Base-by-base conservation (phyloP, 768 basidiomycete species). In the Auriscalpium microsporum region DNA sequence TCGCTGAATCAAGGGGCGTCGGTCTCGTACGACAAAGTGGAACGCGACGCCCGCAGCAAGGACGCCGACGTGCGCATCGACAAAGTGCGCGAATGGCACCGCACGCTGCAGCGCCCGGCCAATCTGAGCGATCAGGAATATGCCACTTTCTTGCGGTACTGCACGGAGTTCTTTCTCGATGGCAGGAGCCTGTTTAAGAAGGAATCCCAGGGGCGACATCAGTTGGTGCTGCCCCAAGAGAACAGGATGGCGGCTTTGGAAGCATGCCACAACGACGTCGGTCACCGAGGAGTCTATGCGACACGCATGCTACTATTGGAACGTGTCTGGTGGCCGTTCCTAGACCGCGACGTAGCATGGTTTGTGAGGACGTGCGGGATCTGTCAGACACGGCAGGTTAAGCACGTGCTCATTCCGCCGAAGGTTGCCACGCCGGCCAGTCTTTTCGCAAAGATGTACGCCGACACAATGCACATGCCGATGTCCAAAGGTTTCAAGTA, bases 401-500 rank as follows among this genome's bases (percentile, higher is more conserved):
- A 53, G 0, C 65, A 67, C 11, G 45, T 74, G 0, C 21, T 52
- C 1, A 60, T 65, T 10, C 68, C 64, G 0, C 61, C 64, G 1
- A 60, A 53, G 0, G 51, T 68, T 2, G 40, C 64, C 1, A 37
- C 34, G 0, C 64, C 67, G 2, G 51, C 60, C 1, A 47, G 56
- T 0, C 58, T 66, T 6, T 76, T 73, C 54, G n/a, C 58, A 10
- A 71, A 72, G 36, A 65, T 70, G 0, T 69, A 76, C 40, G 61
- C 73, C 8, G 71, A 78, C 59, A 69, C 71, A 0, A 76, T 78
- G 73, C 61, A 66, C 48, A 69, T 78, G 62, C 74, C 71, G 0
- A 54, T 48, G 0, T 64, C 72, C 0, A 62, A 63, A 2, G 66
- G 72, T 0, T 74, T 57, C 56, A 58, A 57, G 8, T 72, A 71